Conservation (phyloP, 495 filamentous ascomycete species). For the Xylaria grammica region DNA sequence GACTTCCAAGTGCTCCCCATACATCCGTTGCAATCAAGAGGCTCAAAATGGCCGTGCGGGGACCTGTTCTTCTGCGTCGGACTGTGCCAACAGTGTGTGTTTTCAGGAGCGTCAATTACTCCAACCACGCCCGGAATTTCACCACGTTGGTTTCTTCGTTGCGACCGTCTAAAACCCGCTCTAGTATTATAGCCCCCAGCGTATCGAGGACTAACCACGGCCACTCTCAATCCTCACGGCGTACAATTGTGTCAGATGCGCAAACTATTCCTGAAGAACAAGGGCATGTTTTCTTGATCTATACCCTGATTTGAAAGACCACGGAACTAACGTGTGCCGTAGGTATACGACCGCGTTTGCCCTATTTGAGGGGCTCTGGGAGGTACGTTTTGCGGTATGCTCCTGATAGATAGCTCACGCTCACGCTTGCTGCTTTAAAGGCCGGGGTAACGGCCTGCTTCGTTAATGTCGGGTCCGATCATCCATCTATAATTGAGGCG, state of each 20-base stretch:
- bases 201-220: not conserved
- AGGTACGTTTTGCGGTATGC: slow-evolving; percentile 34
- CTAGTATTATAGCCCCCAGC: not conserved
- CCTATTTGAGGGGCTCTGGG: slow-evolving; percentile 81
- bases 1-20: too few species aligned
- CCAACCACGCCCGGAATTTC: not conserved
- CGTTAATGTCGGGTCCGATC: slow-evolving; percentile 79
- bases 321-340: slow-evolving; percentile 5
- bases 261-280: not conserved
- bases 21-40: too few species aligned
- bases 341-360: slow-evolving; percentile 75
- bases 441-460: slow-evolving; percentile 75
- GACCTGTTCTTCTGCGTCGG: not conserved
- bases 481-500: slow-evolving; percentile 76
- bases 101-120: not conserved
- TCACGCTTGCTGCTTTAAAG: slow-evolving; percentile 30
- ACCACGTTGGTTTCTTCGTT: not conserved
- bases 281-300: not conserved
- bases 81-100: not conserved
- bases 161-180: not conserved
- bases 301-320: not conserved
- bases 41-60: not conserved
- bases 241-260: slow-evolving; percentile 39
- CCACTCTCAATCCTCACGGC: slow-evolving; percentile 24
- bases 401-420: not conserved